Evolutionary conservation across 306 rosid genomes (phyloP), one percentile per base, ranked within the genome.

Genomic region (Datisca glomerata): DNA sequence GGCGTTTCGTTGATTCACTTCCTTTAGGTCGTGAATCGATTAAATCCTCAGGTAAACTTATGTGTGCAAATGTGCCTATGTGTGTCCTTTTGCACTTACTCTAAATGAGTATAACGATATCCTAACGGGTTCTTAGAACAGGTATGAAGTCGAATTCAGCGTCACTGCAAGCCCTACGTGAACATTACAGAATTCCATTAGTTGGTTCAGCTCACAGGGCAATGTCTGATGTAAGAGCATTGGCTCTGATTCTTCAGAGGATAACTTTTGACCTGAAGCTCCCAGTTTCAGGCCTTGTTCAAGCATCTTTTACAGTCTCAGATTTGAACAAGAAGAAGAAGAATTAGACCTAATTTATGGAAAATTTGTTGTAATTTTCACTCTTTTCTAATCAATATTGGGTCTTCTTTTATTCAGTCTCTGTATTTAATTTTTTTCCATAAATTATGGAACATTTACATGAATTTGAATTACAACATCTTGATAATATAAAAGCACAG

Each of bases 191-290:
- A 38, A 59, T 89, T 45, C 64, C 73, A 24, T 49, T 53, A 57
- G 71, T 49, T 32, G 93, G 91, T 40, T 11, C 75, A 43, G 93
- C 91, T 53, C 93, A 83, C 57, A 72, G 98, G 56, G 95, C 98
- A 55, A 74, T 77, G 95, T 56, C 74, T 12, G 98, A 89, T 18
- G 98, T 80, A 60, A 42, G 43, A 29, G 43, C 58, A 31, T 41
- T 84, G 78, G 55, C 95, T 6, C 10, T 22, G 63, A 37, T 89
- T 61, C 65, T 89, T 75, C 75, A 70, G 41, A 66, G 40, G 67
- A 43, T 89, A 68, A 70, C 79, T 35, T 53, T 10, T 49, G 74
- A 67, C 31, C 66, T 83, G 76, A 74, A 84, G 55, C 57, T 77
- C 56, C 22, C 79, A 11, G 29, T 68, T 8, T 28, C 86, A 3